Conservation (phyloP, 345 rosid species). For the Eutrema heterophyllum region DNA sequence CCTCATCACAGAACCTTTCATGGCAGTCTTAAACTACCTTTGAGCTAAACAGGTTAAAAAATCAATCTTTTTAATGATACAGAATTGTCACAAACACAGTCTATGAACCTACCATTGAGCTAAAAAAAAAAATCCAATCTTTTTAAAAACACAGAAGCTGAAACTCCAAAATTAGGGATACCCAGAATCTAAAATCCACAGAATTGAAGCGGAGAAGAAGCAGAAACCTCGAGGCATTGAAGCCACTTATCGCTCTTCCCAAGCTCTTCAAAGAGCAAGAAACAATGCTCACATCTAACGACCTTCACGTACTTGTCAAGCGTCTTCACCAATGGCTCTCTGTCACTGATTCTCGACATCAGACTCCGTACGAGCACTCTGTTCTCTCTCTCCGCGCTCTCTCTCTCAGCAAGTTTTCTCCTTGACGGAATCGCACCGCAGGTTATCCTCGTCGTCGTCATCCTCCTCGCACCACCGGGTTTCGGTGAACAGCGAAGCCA, state of each 20-base stretch:
- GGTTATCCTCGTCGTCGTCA: conserved; percentile 20
- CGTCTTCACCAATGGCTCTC: conserved; percentile 63
- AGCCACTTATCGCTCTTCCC: conserved; percentile 82
- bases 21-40: background rate
- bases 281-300: conserved; percentile 76
- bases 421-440: conserved; percentile 49
- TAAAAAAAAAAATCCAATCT: background rate
- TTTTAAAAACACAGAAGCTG: background rate
- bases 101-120: background rate
- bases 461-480: background rate
- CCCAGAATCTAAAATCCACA: background rate
- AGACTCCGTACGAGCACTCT: conserved; percentile 57
- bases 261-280: conserved; percentile 86
- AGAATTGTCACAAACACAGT: background rate
- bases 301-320: conserved; percentile 62
- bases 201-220: background rate
- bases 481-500: conserved; percentile 11
- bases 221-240: conserved; percentile 77
- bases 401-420: conserved; percentile 36
- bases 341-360: conserved; percentile 50
- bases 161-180: background rate
- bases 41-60: background rate
- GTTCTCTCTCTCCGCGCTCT: conserved; percentile 42
- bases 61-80: background rate
- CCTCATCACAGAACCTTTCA: background rate